Evolutionary conservation across 1,284 basidiomycete species (phyloP).

Genomic region (Filobasidium uniguttulatum): DNA sequence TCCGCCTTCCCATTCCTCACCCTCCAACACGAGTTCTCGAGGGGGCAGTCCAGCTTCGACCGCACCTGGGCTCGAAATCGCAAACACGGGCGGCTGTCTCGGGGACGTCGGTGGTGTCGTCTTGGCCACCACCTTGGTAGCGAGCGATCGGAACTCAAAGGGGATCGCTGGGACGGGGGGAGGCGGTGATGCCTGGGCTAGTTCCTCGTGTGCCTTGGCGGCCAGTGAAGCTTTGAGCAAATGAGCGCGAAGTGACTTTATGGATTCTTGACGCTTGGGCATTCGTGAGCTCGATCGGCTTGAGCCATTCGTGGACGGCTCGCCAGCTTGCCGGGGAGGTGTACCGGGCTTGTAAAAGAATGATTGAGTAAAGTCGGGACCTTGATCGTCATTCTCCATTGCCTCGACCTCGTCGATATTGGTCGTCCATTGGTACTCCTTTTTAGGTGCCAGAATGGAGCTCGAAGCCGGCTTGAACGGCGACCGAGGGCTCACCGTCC

Average conservation of each 20-base stretch:
- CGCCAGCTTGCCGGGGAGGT: conserved; percentile 19
- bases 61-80: conserved; percentile 30
- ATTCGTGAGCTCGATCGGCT: background rate
- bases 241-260: conserved; percentile 31
- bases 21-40: conserved; percentile 29
- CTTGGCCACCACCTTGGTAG: conserved; percentile 1
- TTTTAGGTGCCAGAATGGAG: background rate
- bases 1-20: conserved; percentile 30
- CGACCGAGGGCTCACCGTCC: conserved; percentile 4
- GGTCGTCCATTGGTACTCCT: conserved; percentile 5
- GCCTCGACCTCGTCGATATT: conserved; percentile 3
- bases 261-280: conserved; percentile 21
- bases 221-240: conserved; percentile 19
- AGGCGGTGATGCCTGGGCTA: conserved; percentile 19
- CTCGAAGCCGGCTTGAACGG: background rate
- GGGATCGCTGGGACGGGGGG: conserved; percentile 24
- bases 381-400: background rate
- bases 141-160: background rate
- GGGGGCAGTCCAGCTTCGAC: conserved; percentile 29
- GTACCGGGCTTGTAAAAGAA: conserved; percentile 37
- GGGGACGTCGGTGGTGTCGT: conserved; percentile 9
- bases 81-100: conserved; percentile 23
- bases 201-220: conserved; percentile 19
- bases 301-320: conserved; percentile 9
- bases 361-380: conserved; percentile 31